These are phyloP conservation scores for Periconia sp. DNA, from an alignment of 2,329 filamentous ascomycete species.

Conservation along the genomic window DNA sequence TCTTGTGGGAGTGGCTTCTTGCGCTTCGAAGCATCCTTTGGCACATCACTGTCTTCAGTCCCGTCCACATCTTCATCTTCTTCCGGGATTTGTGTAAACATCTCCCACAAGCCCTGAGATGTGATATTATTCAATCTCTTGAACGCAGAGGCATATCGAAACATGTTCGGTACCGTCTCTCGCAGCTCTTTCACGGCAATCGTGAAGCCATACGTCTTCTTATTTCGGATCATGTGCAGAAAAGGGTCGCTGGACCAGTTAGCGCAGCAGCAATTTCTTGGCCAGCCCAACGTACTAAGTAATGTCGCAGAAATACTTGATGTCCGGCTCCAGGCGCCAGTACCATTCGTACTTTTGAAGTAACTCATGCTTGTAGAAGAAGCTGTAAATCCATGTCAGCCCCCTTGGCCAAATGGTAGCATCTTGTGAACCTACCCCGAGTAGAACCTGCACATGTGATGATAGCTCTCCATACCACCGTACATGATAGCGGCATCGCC, in stretches of 20 bases:
- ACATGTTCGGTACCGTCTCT: constrained; percentile 98
- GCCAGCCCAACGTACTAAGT: constrained; percentile 75
- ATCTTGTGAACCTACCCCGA: constrained; percentile 72
- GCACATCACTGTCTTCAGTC: constrained; percentile 47
- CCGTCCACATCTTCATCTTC: constrained; percentile 64
- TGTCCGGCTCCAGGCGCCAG: constrained; percentile 98
- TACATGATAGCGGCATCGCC: constrained; percentile 99
- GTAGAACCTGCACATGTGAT: constrained; percentile 99
- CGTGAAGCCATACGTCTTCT: constrained; percentile 99
- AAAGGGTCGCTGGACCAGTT: constrained; percentile 78
- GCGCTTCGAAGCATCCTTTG: constrained; percentile 59
- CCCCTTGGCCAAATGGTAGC: background rate
- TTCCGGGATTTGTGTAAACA: constrained; percentile 86
- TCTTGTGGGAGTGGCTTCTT: constrained; percentile 79
- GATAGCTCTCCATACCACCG: constrained; percentile 97
- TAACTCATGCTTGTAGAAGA: constrained; percentile 97
- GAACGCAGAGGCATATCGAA: constrained; percentile 97
- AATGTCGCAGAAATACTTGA: constrained; percentile 99
- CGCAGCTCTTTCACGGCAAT: constrained; percentile 98
- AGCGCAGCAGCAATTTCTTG: constrained; percentile 23
- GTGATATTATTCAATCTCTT: constrained; percentile 90
- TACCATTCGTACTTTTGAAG: constrained; percentile 99
- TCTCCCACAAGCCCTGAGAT: constrained; percentile 95
- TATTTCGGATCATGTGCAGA: constrained; percentile 87
- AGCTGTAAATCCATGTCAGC: constrained; percentile 56